Base-by-base conservation (phyloP, 176 grass and related monocot species). In the Oropetium thomaeum region DNA sequence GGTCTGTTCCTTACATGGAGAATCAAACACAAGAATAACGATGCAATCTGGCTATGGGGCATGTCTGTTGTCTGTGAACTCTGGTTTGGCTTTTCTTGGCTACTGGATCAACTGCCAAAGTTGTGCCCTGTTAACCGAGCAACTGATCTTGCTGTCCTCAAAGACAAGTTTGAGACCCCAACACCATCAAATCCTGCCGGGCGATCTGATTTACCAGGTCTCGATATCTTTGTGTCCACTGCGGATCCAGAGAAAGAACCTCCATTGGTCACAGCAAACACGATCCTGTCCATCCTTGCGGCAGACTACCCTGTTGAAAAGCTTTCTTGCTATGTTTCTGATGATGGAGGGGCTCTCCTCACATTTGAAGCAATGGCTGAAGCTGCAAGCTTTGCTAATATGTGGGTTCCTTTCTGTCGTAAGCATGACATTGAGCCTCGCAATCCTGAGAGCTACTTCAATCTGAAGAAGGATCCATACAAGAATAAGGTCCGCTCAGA, bases 321-420 rank as follows among this genome's bases (percentile, higher is more conserved):
- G 74, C 85, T 99, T 78, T 80, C 91, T 63, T 99, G 91, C 58
- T 99, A 99, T 41, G 96, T 99, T 51, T 99, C 96, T 33, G 96
- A 99, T 60, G 96, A 99, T 65, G 96, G 96, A 63, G 91, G 96
- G 1, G 89, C 96, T 47, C 89, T 99, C 15, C 78, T 99, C 45
- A 99, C 96, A 45, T 99, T 99, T 58, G 96, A 99, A 76, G 96
- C 96, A n/a, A 99, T 99, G 96, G 96, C 96, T 58, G 96, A 99
- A 74, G 96, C 96, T 65, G 96, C 92, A 33, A 99, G 96, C 87
- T 99, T 90, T 57, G 92, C 96, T 44, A 95, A 99, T 54, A 81
- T 99, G 65, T 99, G 96, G 96, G 92, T 95, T 39, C 96, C 96
- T 2, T 99, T 99, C 43, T 99, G 96, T 29, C 92, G 96, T 68